Conservation (phyloP, 306 rosid genomes). For the Cicer arietinum region DNA sequence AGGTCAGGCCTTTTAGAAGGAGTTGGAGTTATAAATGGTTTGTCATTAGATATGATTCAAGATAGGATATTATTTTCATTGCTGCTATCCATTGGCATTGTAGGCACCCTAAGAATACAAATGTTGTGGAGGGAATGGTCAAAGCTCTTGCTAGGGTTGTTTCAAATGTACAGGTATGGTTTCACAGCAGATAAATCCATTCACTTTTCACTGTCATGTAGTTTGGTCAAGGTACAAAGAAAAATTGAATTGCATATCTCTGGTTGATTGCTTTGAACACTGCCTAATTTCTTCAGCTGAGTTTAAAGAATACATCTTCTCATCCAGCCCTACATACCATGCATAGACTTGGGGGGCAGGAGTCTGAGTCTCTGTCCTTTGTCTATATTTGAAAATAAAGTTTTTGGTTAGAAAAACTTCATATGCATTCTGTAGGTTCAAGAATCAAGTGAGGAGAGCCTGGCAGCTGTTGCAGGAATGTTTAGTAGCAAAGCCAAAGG, state of each 20-base stretch:
- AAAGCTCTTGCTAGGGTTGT: constrained; percentile 96
- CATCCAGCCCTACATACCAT: constrained; percentile 22
- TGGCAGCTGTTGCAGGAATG: constrained; percentile 99
- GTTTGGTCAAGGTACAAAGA: constrained; percentile 15
- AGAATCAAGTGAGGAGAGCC: constrained; percentile 94
- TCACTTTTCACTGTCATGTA: constrained; percentile 9
- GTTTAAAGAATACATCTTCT: constrained; percentile 21
- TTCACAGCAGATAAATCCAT: constrained; percentile 31
- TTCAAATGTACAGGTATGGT: constrained; percentile 82
- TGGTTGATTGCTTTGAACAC: constrained; percentile 34
- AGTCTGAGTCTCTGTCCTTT: neutral
- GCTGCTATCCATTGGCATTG: constrained; percentile 39
- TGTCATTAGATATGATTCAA: constrained; percentile 4
- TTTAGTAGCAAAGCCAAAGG: constrained; percentile 99
- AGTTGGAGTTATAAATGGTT: neutral
- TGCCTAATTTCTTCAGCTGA: constrained; percentile 33
- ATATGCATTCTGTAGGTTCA: constrained; percentile 62
- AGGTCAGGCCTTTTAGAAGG: neutral
- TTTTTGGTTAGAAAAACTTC: constrained; percentile 34
- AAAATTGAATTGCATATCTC: constrained; percentile 32
- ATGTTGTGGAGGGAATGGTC: constrained; percentile 95
- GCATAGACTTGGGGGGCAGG: constrained; percentile 1
- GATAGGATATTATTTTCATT: constrained; percentile 29
- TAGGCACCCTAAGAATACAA: constrained; percentile 95
- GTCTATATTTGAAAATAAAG: constrained; percentile 24